Conservation (phyloP, 2,329 filamentous ascomycete species). For the Byssothecium circinans region DNA sequence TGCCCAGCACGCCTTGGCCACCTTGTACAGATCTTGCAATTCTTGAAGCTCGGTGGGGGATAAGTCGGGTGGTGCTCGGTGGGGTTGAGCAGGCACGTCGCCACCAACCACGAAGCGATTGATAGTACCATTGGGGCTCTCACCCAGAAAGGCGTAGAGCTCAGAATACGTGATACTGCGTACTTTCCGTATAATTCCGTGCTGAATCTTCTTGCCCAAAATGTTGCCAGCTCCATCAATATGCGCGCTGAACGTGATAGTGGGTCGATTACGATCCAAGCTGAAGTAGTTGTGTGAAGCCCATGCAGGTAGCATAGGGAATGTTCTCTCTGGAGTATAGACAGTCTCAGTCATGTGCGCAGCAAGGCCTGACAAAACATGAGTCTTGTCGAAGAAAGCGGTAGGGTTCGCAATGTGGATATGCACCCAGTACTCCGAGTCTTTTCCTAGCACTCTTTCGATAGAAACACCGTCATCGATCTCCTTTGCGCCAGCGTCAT, state of each 20-base stretch:
- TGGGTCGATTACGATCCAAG: slow-evolving; percentile 56
- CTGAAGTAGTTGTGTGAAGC: slow-evolving; percentile 57
- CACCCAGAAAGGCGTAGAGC: slow-evolving; percentile 34
- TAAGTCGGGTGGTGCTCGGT: slow-evolving; percentile 16
- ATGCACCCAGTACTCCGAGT: slow-evolving; percentile 69
- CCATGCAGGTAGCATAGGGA: slow-evolving; percentile 59
- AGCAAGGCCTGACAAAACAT: slow-evolving; percentile 62
- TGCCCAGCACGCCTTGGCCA: slow-evolving; percentile 36
- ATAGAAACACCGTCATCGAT: slow-evolving; percentile 81
- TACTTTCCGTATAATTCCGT: slow-evolving; percentile 59
- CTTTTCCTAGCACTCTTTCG: slow-evolving; percentile 56
- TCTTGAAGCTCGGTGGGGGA: slow-evolving; percentile 31
- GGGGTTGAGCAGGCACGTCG: slow-evolving; percentile 6
- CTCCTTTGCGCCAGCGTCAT: slow-evolving; percentile 65
- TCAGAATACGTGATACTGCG: slow-evolving; percentile 53
- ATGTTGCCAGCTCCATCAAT: slow-evolving; percentile 56
- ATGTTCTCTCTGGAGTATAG: slow-evolving; percentile 60
- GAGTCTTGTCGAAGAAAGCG: slow-evolving; percentile 64
- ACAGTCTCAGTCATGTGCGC: slow-evolving; percentile 59
- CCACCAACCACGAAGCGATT: slow-evolving; percentile 31
- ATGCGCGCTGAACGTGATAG: slow-evolving; percentile 63
- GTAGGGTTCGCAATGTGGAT: slow-evolving; percentile 79
- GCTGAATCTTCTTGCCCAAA: slow-evolving; percentile 56
- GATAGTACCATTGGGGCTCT: slow-evolving; percentile 24
- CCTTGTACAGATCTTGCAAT: slow-evolving; percentile 38